Percentiles rank a stretch among this genome's conserved stretches.
phyloP scores from a whole-genome alignment of 345 rosid genomes.

The Populus alba region DNA sequence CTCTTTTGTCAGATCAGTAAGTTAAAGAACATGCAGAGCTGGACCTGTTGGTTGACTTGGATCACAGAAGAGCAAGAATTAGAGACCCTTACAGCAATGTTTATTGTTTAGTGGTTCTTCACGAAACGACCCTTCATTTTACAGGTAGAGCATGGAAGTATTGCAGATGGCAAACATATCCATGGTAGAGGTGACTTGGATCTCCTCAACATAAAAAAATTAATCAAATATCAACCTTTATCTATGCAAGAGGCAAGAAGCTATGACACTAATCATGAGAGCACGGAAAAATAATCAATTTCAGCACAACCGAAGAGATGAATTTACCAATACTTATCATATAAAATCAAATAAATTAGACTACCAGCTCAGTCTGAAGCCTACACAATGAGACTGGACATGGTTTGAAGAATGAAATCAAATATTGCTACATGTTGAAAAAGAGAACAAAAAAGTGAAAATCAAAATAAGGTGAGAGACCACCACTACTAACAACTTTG shows the following conservation, averaged over 20 bases:
- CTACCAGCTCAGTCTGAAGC: background rate
- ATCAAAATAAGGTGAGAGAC: background rate
- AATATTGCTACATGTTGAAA: background rate
- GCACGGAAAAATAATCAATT: background rate
- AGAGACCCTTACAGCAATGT: background rate
- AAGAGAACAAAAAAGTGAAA: background rate
- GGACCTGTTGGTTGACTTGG: background rate
- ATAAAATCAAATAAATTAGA: slow-evolving; percentile 3
- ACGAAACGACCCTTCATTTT: background rate
- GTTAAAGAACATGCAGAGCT: background rate
- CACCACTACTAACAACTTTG: background rate
- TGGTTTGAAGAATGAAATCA: slow-evolving; percentile 3
- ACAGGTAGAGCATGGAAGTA: background rate
- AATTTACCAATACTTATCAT: background rate
- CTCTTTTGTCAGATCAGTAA: background rate
- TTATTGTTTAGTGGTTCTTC: background rate
- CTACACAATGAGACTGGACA: background rate
- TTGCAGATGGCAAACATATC: background rate
- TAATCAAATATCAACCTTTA: too few species aligned
- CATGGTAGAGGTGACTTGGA: background rate
- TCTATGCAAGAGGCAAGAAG: background rate
- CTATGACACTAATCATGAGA: background rate
- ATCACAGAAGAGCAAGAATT: background rate
- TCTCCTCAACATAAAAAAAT: background rate
- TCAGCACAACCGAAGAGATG: background rate